Base-by-base conservation (phyloP, 768 basidiomycete species). In the Leccinum truebloodii region DNA sequence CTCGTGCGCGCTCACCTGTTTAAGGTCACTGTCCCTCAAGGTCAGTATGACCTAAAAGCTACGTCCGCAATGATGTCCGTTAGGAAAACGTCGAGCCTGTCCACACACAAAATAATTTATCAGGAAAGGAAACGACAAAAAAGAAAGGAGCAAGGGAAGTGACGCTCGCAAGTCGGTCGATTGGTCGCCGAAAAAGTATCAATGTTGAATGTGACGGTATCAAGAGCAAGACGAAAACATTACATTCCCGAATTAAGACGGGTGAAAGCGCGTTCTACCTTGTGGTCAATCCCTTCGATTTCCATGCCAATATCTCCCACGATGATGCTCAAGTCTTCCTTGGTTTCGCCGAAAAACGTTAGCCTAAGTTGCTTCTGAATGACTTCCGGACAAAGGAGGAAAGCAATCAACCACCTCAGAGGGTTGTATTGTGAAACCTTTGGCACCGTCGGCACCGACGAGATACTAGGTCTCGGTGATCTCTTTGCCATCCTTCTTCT, bases 361-460 rank as follows among this genome's bases (percentile, higher is more conserved):
- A 34, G 12, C 34, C 34, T 34, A 34, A 34, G 32, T 12, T 34
- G 32, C 12, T 34, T 34, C 32, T 82, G 70, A 7, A 73, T 73
- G 3, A 72, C 46, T 16, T 67, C 79, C 78, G 35, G 37, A 13
- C 6, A 35, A 14, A 18, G 26, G 26, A 35, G 32, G 44, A 30
- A 30, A 30, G 8, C 30, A 30, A 30, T 0, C 30, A 8, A 35
- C 3, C 10, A 32, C 24, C 12, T 8, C 48, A 24, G 18, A 35
- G 8, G 7, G 5, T 4, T 16, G 26, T 8, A 22, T 34, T 8
- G 26, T 37, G n/a, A 24, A 54, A 70, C 70, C 60, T 54, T 58
- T 69, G 0, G 77, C 80, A 16, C 79, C 79, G 61, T 81, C 82
- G 0, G 75, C 69, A 3, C 80, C 79, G 14, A 81, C 65, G 1